A percentile compares a stretch with the other conserved stretches of the same genome.
These are phyloP conservation scores for Sisymbrium altissimum DNA, from an alignment of 345 rosid genomes.

Conservation along the genomic window DNA sequence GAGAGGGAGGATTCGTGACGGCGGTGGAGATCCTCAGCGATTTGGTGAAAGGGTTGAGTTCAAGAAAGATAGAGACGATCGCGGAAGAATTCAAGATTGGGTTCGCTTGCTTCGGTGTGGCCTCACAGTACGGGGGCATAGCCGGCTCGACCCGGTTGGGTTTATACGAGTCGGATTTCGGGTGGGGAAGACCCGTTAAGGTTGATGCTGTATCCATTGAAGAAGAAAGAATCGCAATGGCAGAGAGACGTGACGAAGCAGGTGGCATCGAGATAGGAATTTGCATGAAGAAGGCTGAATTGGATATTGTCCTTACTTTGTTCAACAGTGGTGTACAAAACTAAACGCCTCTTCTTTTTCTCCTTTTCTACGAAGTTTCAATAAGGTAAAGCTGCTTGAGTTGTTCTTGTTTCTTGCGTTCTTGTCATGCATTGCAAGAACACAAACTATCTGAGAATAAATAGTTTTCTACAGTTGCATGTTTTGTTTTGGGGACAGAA, in stretches of 20 bases:
- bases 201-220: not conserved
- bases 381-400: not conserved
- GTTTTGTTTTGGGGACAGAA: too few relatives aligned
- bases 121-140: conserved; percentile 4
- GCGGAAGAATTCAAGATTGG: not conserved
- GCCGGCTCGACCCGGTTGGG: conserved; percentile 32
- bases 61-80: not conserved
- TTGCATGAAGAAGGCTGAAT: conserved; percentile 11
- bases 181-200: conserved; percentile 29
- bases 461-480: too few relatives aligned
- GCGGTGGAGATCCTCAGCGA: conserved; percentile 21
- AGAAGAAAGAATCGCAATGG: conserved; percentile 15
- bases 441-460: too few relatives aligned
- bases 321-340: conserved; percentile 10
- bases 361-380: not conserved
- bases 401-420: not conserved
- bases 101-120: not conserved
- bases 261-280: conserved; percentile 35
- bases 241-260: conserved; percentile 20
- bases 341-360: not conserved
- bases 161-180: conserved; percentile 28
- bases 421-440: too few relatives aligned
- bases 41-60: conserved; percentile 9
- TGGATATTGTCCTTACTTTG: not conserved
- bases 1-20: conserved; percentile 10